Base-by-base conservation (phyloP, 257 asterid species). In the Haberlea rhodopensis region DNA sequence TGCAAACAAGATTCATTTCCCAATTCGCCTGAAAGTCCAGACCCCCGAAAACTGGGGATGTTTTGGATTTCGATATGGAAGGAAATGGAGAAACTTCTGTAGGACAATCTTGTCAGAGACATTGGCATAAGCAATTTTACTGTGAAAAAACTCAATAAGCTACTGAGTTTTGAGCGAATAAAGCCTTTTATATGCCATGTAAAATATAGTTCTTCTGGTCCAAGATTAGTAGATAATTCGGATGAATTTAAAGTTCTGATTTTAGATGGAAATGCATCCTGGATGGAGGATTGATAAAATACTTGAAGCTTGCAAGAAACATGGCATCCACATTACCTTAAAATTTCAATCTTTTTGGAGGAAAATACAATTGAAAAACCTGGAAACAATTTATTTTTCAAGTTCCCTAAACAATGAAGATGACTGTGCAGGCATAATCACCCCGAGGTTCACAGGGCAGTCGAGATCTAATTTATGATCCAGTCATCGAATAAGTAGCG, bases 231-330 rank as follows among this genome's bases (percentile, higher is more conserved):
- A 3, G 13, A 0, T 10, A 15, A 16, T 24, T 34, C 3, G 6
- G 6, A 9, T 24, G 19, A 1, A 8, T 61, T 24, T 27, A 54
- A 6, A 8, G 27, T 19, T 32, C 1, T 49, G 18, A 15, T 24
- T 57, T 27, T 56, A 87, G 90, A 82, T 86, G 94, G 96, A 89
- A 79, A 89, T 84, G 95, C 95, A 89, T 68, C 89, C 90, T 1
- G 91, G 92, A 22, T 89, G 95, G 96, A 85, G 95, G 58, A 82
- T 84, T 51, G 87, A 86, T 65, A 89, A 86, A 63, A 86, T 86
- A 85, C 77, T 86, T 2, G 88, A 80, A 20, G 85, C 83, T 40
- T 86, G 95, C 73, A 81, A 67, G 75, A 75, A 76, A 60, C 67
- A 74, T 23, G 80, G 75, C 71, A 70, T 86, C 69, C 88, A 83